Conservation (phyloP, 805 yeast species). For the Saccharomyces paradoxus region DNA sequence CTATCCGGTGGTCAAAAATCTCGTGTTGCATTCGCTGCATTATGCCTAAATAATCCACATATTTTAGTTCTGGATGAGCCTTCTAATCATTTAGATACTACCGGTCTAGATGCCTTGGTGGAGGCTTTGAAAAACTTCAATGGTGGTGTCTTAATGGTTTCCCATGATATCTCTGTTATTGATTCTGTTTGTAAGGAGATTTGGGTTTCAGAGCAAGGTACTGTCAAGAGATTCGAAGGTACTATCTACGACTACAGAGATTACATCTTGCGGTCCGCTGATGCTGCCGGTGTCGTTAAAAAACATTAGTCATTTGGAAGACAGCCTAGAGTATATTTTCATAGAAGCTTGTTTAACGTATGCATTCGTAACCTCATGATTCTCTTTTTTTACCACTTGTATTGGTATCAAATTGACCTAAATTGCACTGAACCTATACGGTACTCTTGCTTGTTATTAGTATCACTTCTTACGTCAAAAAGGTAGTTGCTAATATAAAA, state of each 20-base stretch:
- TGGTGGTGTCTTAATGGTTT: constrained; percentile 96
- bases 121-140: constrained; percentile 81
- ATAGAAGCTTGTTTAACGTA: neutral
- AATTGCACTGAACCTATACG: neutral
- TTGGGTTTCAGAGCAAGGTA: constrained; percentile 88
- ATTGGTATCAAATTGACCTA: neutral
- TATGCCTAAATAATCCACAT: constrained; percentile 86
- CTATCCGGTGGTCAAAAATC: constrained; percentile 98
- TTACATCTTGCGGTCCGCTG: constrained; percentile 72
- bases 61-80: constrained; percentile 93
- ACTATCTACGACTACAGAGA: constrained; percentile 81
- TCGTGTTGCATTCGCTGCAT: constrained; percentile 94
- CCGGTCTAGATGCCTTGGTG: constrained; percentile 92
- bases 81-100: constrained; percentile 95
- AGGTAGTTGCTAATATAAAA: neutral
- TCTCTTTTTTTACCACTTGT: neutral
- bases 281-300: constrained; percentile 82
- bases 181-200: constrained; percentile 84
- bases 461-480: neutral
- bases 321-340: neutral
- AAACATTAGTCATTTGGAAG: constrained; percentile 44
- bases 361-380: neutral
- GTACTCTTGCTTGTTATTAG: neutral
- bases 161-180: constrained; percentile 92
- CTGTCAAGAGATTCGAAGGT: constrained; percentile 72